Conservation (phyloP, 495 filamentous ascomycete species). For the Trichoderma asperelloides region DNA sequence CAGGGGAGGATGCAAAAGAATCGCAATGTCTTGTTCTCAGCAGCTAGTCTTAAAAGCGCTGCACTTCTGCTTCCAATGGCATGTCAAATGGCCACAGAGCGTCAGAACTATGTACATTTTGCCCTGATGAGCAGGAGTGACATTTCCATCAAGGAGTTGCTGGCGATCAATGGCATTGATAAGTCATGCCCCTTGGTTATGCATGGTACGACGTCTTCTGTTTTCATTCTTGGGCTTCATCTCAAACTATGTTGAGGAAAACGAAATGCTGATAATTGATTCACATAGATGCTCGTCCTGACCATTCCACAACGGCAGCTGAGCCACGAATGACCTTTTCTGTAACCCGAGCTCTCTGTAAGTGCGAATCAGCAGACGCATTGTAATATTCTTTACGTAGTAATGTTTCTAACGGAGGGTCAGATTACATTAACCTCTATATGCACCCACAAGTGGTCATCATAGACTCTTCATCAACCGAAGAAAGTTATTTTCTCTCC, state of each 20-base stretch:
- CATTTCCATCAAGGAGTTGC: slow-evolving; percentile 41
- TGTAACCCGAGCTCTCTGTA: slow-evolving; percentile 34
- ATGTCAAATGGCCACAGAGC: slow-evolving; percentile 49
- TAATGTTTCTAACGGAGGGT: background rate
- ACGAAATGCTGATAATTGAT: background rate
- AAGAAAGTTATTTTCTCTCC: slow-evolving; percentile 46
- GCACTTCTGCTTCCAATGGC: slow-evolving; percentile 48
- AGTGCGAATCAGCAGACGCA: slow-evolving; percentile 8
- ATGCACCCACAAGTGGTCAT: slow-evolving; percentile 52
- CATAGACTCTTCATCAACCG: slow-evolving; percentile 38
- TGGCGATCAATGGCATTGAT: slow-evolving; percentile 47
- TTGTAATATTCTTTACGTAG: background rate
- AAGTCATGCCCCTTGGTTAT: slow-evolving; percentile 43
- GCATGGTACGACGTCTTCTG: slow-evolving; percentile 33
- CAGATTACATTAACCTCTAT: slow-evolving; percentile 42
- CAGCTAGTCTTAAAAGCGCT: slow-evolving; percentile 47
- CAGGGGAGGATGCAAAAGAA: slow-evolving; percentile 29
- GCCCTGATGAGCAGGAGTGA: slow-evolving; percentile 47
- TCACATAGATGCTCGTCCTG: slow-evolving; percentile 44
- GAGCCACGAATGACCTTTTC: slow-evolving; percentile 38
- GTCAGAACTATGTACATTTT: slow-evolving; percentile 51
- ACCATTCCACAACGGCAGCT: slow-evolving; percentile 40
- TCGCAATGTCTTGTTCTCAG: slow-evolving; percentile 50
- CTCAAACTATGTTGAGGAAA: background rate
- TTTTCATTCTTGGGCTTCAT: background rate